Evolutionary conservation across 2,329 filamentous ascomycete genomes (phyloP).

Genomic region (Diaporthe citriasiana): DNA sequence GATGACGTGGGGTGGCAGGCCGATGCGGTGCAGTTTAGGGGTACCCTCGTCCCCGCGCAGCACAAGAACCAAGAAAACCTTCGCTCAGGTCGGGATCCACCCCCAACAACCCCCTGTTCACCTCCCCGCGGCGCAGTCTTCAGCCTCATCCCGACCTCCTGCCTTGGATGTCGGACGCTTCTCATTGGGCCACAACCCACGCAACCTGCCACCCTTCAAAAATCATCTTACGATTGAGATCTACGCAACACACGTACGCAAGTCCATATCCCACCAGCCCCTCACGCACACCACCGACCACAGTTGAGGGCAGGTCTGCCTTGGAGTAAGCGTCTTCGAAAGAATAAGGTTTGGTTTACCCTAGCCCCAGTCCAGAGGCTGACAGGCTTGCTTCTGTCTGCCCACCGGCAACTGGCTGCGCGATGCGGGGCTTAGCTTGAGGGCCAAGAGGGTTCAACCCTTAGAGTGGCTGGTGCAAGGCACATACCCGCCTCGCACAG

Average conservation of each 20-base stretch:
- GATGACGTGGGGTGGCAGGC: slow-evolving; percentile 11
- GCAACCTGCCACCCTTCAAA: slow-evolving; percentile 10
- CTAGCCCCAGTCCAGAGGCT: neutral
- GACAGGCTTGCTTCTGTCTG: neutral
- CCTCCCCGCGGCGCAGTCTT: slow-evolving; percentile 18
- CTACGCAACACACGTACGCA: neutral
- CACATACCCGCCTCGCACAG: neutral
- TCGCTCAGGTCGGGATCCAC: slow-evolving; percentile 7
- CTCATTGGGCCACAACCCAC: slow-evolving; percentile 5
- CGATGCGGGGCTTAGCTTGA: too few relatives aligned
- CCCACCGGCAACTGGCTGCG: neutral
- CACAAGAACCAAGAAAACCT: slow-evolving; percentile 31
- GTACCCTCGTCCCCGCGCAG: slow-evolving; percentile 18
- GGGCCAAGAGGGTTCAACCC: slow-evolving; percentile 2
- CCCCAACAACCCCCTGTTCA: neutral
- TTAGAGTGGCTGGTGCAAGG: neutral
- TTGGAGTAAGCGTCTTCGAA: neutral
- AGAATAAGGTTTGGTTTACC: slow-evolving; percentile 15
- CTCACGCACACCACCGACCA: neutral
- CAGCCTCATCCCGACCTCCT: slow-evolving; percentile 28
- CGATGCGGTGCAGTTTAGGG: slow-evolving; percentile 15
- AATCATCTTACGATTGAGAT: slow-evolving; percentile 3
- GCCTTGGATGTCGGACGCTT: neutral
- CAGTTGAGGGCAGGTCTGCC: neutral
- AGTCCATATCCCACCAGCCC: neutral